phyloP scores from a whole-genome alignment of 495 filamentous ascomycete genomes.

The Lindgomyces ingoldianus region DNA sequence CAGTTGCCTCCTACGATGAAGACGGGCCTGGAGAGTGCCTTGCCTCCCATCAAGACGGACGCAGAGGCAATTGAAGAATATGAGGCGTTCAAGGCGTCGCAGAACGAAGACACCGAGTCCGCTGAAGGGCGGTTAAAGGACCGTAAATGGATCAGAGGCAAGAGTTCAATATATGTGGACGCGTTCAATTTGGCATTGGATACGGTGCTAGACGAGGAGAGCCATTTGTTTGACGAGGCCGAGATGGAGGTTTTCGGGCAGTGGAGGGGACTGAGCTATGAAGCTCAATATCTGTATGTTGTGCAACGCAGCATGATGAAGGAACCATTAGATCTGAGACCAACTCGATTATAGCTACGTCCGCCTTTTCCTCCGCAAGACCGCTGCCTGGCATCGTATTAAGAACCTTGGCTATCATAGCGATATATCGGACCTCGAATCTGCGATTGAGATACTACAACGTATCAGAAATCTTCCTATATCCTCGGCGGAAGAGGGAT shows the following conservation, averaged over 20 bases:
- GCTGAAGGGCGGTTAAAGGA: conserved; percentile 55
- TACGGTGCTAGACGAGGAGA: conserved; percentile 87
- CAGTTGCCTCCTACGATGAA: conserved; percentile 42
- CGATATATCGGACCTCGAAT: conserved; percentile 74
- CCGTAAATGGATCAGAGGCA: conserved; percentile 61
- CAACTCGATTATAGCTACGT: too few relatives aligned
- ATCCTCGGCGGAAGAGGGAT: conserved; percentile 41
- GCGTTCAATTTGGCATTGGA: conserved; percentile 93
- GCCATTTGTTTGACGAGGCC: conserved; percentile 78
- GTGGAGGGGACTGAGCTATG: conserved; percentile 76
- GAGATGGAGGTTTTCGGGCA: conserved; percentile 76
- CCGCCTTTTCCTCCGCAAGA: conserved; percentile 90
- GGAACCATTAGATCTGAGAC: too few relatives aligned
- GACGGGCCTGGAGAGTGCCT: conserved; percentile 76
- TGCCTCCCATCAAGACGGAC: conserved; percentile 67
- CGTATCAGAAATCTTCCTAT: conserved; percentile 49
- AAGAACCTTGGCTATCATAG: conserved; percentile 72
- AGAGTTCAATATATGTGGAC: conserved; percentile 93
- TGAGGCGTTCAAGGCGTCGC: conserved; percentile 57
- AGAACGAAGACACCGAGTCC: conserved; percentile 40
- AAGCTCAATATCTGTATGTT: conserved; percentile 88
- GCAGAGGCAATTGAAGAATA: conserved; percentile 79
- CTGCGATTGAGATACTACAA: conserved; percentile 64
- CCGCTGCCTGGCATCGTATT: conserved; percentile 89
- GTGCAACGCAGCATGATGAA: too few relatives aligned